Conservation (phyloP, 2,329 filamentous ascomycete species). For the Zymoseptoria tritici region DNA sequence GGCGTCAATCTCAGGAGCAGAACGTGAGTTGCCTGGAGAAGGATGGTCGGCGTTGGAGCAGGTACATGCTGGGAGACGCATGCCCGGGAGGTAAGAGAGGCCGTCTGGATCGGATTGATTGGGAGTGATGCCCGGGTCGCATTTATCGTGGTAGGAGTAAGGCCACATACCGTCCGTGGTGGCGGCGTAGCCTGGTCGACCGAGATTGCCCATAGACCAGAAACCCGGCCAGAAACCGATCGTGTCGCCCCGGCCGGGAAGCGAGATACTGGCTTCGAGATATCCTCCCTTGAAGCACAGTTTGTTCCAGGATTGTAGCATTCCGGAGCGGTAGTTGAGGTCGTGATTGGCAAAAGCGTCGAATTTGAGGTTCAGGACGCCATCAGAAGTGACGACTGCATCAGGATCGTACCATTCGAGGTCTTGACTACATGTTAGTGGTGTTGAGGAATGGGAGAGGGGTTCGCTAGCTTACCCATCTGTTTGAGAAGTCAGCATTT, state of each 20-base stretch:
- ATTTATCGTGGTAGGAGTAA: slow-evolving; percentile 62
- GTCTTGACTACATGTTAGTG: slow-evolving; percentile 39
- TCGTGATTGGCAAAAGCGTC: slow-evolving; percentile 59
- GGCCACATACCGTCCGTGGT: slow-evolving; percentile 69
- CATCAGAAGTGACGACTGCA: slow-evolving; percentile 29
- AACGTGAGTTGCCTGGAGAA: slow-evolving; percentile 55
- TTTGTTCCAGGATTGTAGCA: slow-evolving; percentile 48
- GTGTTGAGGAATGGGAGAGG: background rate
- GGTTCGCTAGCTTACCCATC: background rate
- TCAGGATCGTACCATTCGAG: slow-evolving; percentile 47
- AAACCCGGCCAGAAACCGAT: slow-evolving; percentile 69
- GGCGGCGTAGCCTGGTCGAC: slow-evolving; percentile 59
- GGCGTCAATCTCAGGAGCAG: slow-evolving; percentile 64
- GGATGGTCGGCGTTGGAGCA: slow-evolving; percentile 60
- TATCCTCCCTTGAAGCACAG: slow-evolving; percentile 64
- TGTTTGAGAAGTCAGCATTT: background rate
- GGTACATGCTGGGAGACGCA: slow-evolving; percentile 62
- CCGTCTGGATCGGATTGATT: slow-evolving; percentile 64
- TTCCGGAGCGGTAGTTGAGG: slow-evolving; percentile 43
- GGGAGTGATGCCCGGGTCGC: slow-evolving; percentile 62
- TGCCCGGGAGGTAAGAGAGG: slow-evolving; percentile 59
- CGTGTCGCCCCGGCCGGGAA: slow-evolving; percentile 59
- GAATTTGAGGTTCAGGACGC: slow-evolving; percentile 51
- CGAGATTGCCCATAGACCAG: slow-evolving; percentile 69
- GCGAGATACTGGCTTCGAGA: slow-evolving; percentile 61